A percentile compares a stretch with the other conserved stretches of the same genome.
These are phyloP conservation scores for Podospora sp. DNA, from an alignment of 495 filamentous ascomycete genomes.

Conservation along the genomic window DNA sequence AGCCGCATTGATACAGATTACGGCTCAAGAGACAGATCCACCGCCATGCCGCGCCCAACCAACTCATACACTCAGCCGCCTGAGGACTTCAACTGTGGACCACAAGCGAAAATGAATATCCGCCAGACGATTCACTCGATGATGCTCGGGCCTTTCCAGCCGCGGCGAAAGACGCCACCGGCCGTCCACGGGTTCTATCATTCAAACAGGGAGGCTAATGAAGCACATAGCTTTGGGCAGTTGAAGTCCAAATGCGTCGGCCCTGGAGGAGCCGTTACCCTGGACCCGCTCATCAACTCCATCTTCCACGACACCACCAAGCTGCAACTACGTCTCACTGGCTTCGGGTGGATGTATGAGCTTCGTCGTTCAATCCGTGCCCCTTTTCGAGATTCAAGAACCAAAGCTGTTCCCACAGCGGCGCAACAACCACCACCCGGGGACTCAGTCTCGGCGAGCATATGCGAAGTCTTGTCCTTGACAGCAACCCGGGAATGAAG, in stretches of 20 bases:
- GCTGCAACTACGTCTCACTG: too few species aligned
- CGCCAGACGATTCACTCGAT: slow-evolving; percentile 21
- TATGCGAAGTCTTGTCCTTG: neutral
- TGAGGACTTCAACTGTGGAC: neutral
- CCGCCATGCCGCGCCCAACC: slow-evolving; percentile 18
- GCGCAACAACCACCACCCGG: neutral
- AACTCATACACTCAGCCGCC: neutral
- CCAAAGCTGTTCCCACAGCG: neutral
- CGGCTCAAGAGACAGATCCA: slow-evolving; percentile 22
- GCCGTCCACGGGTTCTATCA: neutral
- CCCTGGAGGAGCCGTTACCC: too few species aligned
- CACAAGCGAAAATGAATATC: neutral
- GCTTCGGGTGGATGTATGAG: too few species aligned
- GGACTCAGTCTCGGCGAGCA: neutral
- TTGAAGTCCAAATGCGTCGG: neutral
- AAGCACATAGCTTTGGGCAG: neutral
- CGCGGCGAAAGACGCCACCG: slow-evolving; percentile 12
- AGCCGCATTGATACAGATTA: slow-evolving; percentile 9
- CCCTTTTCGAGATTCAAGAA: too few species aligned
- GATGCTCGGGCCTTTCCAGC: slow-evolving; percentile 29
- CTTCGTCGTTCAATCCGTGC: too few species aligned
- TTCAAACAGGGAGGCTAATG: slow-evolving; percentile 18
- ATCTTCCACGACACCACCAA: too few species aligned
- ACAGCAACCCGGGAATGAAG: neutral
- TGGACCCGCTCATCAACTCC: too few species aligned